phyloP scores from a whole-genome alignment of 768 basidiomycete genomes.

The Agrocybe pediades region DNA sequence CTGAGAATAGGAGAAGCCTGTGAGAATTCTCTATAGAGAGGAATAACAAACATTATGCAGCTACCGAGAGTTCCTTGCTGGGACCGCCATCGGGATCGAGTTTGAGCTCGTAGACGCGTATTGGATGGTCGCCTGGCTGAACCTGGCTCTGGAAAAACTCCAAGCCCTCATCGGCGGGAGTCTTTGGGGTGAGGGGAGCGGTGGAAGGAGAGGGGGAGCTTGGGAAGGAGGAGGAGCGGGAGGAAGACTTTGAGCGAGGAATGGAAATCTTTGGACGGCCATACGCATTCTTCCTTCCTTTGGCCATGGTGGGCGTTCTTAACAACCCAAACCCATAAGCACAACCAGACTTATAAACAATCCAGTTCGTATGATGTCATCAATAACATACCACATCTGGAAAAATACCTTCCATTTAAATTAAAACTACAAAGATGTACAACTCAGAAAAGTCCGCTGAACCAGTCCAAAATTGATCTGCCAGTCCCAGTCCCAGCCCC shows the following conservation, averaged over 20 bases:
- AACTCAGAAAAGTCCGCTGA: conserved; percentile 15
- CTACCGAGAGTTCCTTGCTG: conserved; percentile 77
- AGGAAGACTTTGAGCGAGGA: conserved; percentile 21
- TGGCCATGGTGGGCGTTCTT: conserved; percentile 17
- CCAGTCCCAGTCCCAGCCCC: conserved; percentile 1
- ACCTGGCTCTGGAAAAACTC: conserved; percentile 76
- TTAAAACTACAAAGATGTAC: neutral
- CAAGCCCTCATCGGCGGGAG: conserved; percentile 91
- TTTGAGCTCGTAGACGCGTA: conserved; percentile 84
- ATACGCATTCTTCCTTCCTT: conserved; percentile 23
- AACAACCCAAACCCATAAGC: conserved; percentile 7
- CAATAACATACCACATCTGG: conserved; percentile 1
- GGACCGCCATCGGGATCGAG: conserved; percentile 93
- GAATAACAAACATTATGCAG: conserved; percentile 24
- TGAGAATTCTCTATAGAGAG: conserved; percentile 2
- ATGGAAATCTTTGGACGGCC: conserved; percentile 31
- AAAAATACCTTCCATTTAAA: conserved; percentile 9
- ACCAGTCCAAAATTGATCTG: conserved; percentile 12
- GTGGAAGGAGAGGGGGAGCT: conserved; percentile 31
- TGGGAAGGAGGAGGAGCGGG: conserved; percentile 23
- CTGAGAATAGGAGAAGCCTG: conserved; percentile 39
- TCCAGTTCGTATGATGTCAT: conserved; percentile 15
- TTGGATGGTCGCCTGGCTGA: conserved; percentile 56
- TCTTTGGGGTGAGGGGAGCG: conserved; percentile 66
- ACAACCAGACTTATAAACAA: neutral